These are phyloP conservation scores for Tripterygium wilfordii DNA, from an alignment of 177 flowering plant species.

Conservation along the genomic window DNA sequence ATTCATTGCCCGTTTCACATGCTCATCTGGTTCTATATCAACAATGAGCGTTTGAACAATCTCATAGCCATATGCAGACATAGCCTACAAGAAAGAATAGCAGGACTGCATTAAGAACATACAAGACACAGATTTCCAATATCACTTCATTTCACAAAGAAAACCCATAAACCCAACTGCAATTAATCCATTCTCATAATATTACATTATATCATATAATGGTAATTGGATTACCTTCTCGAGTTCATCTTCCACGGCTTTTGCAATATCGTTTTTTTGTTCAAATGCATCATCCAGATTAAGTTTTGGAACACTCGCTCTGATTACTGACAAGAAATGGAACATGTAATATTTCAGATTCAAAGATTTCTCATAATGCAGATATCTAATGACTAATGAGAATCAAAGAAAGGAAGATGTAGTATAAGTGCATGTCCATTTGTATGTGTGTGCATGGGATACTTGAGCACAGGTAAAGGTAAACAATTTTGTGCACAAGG, in stretches of 20 bases:
- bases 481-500: too few relatives aligned
- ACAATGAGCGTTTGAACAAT: slow-evolving; percentile 80
- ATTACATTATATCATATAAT: too few relatives aligned
- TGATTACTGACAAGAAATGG: slow-evolving; percentile 39
- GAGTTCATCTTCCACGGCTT: slow-evolving; percentile 78
- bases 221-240: slow-evolving; percentile 48
- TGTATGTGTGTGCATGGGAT: too few relatives aligned
- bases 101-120: neutral
- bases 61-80: slow-evolving; percentile 89
- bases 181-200: neutral
- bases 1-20: slow-evolving; percentile 83
- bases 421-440: too few relatives aligned
- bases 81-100: slow-evolving; percentile 57
- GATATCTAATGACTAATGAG: too few relatives aligned
- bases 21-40: slow-evolving; percentile 85
- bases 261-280: slow-evolving; percentile 84
- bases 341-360: neutral
- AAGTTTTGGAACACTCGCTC: slow-evolving; percentile 79
- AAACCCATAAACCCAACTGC: neutral
- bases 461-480: too few relatives aligned
- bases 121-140: neutral
- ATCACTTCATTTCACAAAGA: neutral
- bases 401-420: too few relatives aligned
- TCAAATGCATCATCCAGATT: slow-evolving; percentile 72
- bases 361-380: too few relatives aligned